Evolutionary conservation across 306 rosid genomes (phyloP), one percentile per base, ranked within the genome.

Genomic region (Styphnolobium japonicum): DNA sequence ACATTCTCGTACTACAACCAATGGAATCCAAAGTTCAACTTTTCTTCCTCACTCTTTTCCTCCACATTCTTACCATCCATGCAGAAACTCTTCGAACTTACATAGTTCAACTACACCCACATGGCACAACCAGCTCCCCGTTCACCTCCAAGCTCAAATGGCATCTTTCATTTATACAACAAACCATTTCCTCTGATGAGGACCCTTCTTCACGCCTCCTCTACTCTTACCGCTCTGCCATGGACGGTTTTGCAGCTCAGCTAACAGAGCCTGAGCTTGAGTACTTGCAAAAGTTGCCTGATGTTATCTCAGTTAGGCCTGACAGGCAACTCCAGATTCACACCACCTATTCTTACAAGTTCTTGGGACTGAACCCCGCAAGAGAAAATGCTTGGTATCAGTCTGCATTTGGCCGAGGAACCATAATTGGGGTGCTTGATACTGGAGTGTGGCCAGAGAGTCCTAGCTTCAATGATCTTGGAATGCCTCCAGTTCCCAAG

Each of bases 391-490:
- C 89, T 75, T 90, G 97, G 97, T 77, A 81, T 27, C 93, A 88
- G 46, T 89, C 97, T 0, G 79, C 87, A 9, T 87, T 90, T 34
- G 98, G 97, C 6, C 81, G 80, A 1, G 94, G 98, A 60, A 81
- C 90, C 18, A 92, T 94, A 57, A 88, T 94, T 58, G 98, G 98
- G 0, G 87, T 94, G 37, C 97, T 94, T 56, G 98, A 94, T 29
- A 94, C 97, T 0, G 97, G 98, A 68, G 93, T 94, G 55, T 92
- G 97, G 97, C 98, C 97, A 0, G 98, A 92, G 80, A 88, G 92
- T 86, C 97, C 97, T 2, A 92, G 98, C 88, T 92, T 92, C 78
- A 34, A 75, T 25, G 98, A 94, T 61, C 79, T 51, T 9, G 89
- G 83, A 5, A 94, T 94, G 97, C 98, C 97, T 8, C 89, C 77